Conservation (phyloP, 2,329 filamentous ascomycete species). For the Teratosphaeria destructans region DNA sequence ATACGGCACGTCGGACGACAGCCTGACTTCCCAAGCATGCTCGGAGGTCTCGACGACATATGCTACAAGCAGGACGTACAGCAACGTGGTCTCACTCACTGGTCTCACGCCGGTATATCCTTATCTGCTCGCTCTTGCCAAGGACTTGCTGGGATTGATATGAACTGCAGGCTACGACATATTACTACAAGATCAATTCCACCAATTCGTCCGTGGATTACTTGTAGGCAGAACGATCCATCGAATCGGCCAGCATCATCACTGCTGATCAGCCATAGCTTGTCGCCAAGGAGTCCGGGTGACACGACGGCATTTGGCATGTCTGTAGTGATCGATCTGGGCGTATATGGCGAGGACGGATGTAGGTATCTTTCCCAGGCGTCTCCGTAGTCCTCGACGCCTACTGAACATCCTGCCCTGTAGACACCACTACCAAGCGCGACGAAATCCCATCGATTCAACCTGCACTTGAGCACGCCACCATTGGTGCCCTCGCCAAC, state of each 20-base stretch:
- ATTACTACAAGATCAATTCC: conserved; percentile 51
- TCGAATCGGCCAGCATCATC: not conserved
- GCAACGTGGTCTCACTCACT: conserved; percentile 39
- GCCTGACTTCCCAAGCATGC: conserved; percentile 34
- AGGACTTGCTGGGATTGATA: not conserved
- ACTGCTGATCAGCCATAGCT: not conserved
- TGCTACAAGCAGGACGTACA: conserved; percentile 44
- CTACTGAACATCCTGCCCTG: conserved; percentile 31
- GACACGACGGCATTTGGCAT: conserved; percentile 46
- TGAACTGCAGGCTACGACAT: conserved; percentile 34
- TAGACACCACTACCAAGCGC: conserved; percentile 32
- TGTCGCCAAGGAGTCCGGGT: conserved; percentile 44
- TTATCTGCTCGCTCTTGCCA: not conserved
- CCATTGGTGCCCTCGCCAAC: conserved; percentile 44
- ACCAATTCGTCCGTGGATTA: conserved; percentile 45
- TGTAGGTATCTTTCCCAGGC: conserved; percentile 17
- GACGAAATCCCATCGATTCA: conserved; percentile 40
- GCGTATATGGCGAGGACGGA: conserved; percentile 44
- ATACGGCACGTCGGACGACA: conserved; percentile 37
- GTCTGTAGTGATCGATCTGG: conserved; percentile 42
- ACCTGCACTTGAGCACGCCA: conserved; percentile 47
- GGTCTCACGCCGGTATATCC: conserved; percentile 32
- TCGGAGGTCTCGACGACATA: conserved; percentile 42
- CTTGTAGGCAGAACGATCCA: conserved; percentile 26
- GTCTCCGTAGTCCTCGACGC: not conserved